Conservation (phyloP, 305 asterid genomes). For the Nicotiana rustica region DNA sequence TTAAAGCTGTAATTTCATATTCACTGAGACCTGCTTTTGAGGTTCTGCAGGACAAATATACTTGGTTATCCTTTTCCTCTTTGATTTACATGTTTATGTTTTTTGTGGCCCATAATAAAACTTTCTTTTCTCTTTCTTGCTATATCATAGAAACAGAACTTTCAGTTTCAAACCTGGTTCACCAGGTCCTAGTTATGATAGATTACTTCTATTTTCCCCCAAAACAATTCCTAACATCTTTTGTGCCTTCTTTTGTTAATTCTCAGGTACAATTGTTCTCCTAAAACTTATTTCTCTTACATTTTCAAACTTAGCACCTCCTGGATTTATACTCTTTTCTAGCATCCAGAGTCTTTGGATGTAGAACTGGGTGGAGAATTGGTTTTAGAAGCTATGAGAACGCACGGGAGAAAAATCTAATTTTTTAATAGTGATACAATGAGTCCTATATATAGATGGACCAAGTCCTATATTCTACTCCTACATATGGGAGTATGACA, state of each 20-base stretch:
- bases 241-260: not conserved
- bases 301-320: constrained; percentile 25
- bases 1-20: not conserved
- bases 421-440: too few relatives aligned
- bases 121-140: constrained; percentile 11
- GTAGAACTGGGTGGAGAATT: not conserved
- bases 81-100: constrained; percentile 19
- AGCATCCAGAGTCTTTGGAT: not conserved
- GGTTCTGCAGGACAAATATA: not conserved
- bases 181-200: not conserved
- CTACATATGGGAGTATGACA: too few relatives aligned
- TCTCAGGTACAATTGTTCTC: not conserved
- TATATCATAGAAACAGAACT: not conserved
- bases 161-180: not conserved
- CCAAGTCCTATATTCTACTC: too few relatives aligned
- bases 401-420: too few relatives aligned
- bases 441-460: too few relatives aligned
- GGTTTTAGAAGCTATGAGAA: not conserved
- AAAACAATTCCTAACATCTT: not conserved
- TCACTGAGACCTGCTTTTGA: not conserved
- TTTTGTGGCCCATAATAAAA: not conserved
- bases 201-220: not conserved
- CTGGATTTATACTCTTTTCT: not conserved
- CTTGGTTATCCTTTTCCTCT: constrained; percentile 2
- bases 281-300: not conserved